These are phyloP conservation scores for Ustilago nuda DNA, from an alignment of 1,284 basidiomycete genomes.

Conservation along the genomic window DNA sequence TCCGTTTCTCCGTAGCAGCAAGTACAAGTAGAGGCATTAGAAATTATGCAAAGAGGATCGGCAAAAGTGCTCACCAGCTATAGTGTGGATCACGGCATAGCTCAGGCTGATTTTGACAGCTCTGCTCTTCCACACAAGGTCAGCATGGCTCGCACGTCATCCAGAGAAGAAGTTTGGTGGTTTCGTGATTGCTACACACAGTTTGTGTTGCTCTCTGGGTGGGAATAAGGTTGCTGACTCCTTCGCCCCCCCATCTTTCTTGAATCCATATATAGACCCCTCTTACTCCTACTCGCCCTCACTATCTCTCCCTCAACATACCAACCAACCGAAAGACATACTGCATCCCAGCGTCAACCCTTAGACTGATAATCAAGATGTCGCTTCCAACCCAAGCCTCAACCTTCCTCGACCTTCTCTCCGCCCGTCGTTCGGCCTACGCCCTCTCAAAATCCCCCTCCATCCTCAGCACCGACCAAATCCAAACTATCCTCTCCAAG, in stretches of 20 bases:
- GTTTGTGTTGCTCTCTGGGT: neutral
- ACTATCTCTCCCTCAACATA: too few relatives aligned
- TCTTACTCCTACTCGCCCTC: neutral
- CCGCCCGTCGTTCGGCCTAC: slow-evolving; percentile 71
- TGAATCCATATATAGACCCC: neutral
- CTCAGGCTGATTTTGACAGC: slow-evolving; percentile 11
- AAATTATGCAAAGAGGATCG: neutral
- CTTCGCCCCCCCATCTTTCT: too few relatives aligned
- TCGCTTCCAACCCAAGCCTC: slow-evolving; percentile 30
- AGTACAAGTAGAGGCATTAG: neutral
- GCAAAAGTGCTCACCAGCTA: neutral
- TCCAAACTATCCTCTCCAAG: slow-evolving; percentile 70
- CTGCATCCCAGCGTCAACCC: neutral
- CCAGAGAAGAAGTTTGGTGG: neutral
- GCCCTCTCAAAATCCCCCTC: slow-evolving; percentile 68
- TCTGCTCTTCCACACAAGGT: neutral
- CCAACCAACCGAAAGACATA: too few relatives aligned
- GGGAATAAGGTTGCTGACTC: neutral
- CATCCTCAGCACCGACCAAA: slow-evolving; percentile 68
- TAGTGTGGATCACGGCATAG: slow-evolving; percentile 16
- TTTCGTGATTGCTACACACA: neutral
- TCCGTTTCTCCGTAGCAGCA: slow-evolving; percentile 15
- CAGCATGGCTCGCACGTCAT: neutral
- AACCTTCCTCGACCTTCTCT: slow-evolving; percentile 51
- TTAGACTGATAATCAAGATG: slow-evolving; percentile 14